Base-by-base conservation (phyloP, 768 basidiomycete species). In the Gymnopilus junonius region DNA sequence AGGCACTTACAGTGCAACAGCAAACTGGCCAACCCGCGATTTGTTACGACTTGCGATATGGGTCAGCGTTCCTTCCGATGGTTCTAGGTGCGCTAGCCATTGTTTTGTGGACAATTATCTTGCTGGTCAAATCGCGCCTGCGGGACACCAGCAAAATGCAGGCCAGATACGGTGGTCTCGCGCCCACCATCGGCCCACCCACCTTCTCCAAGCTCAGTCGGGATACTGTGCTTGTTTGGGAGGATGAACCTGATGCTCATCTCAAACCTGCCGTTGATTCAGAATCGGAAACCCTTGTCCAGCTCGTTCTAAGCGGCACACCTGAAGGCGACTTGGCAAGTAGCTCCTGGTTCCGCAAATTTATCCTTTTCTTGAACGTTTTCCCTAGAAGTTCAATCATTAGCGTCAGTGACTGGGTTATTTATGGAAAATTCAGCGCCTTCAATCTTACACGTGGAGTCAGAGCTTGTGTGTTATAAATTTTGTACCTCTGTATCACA, bases 11-110 rank as follows among this genome's bases (percentile, higher is more conserved):
- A 17, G 64, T 70, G 1, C 32, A 59, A 32, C n/a, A 70, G 67
- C 32, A n/a, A n/a, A 68, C 64, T 1, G 67, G 69, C 11, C 25
- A 43, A 25, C 1, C 46, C 2, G 67, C 65, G 15, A 56, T 64
- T 3, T 70, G 69, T 37, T 70, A 68, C 39, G 50, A 58, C 39
- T 51, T 58, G 1, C 66, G 57, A 27, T 70, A 60, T 34, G 65
- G 31, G 10, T 14, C 61, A 23, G 67, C 65, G 6, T 68, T 70
- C 50, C n/a, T 64, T 10, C 69, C 69, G 3, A 60, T 70, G 29
- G 32, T 67, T 17, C 17, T 64, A n/a, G 54, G 64, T 11, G 65
- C 67, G 8, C 21, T 59, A 14, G 29, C 65, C 7, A 37, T 67
- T 25, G 31, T 69, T 1, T 11, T 17, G 7, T 58, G 42, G 57